Evolutionary conservation across 352 stramenopile species (phyloP), one percentile per base, ranked within the genome.

Genomic region (Globisporangium nunn): DNA sequence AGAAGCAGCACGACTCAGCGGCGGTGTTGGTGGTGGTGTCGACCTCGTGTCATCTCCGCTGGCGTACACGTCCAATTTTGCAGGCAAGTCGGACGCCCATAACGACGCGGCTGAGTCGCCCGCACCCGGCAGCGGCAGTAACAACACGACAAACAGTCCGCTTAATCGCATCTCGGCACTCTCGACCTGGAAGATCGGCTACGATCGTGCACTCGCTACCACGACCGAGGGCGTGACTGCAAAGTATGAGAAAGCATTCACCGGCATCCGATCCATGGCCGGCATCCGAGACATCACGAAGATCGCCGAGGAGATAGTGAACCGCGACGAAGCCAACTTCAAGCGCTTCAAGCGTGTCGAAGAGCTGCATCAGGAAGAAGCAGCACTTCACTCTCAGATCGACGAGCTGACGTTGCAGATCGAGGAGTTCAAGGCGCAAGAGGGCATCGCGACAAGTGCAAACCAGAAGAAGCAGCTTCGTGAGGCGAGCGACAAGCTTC

Each of bases 331-430:
- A 50, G 75, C 77, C 44, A 91, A 91, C 52, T 91, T 91, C 50
- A 83, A 89, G 63, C 80, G 76, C 28, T 91, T 91, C 59, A 84
- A 87, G 59, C 78, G 74, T 37, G 79, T 88, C 11, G 81, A 91
- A 49, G 75, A 79, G 45, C 54, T 91, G 7, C 74, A 85, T 45
- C 68, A 71, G 7, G 81, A 91, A 44, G 72, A 88, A 50, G 74
- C 74, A 0, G 56, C 63, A 11, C 50, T 90, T 10, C 75, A 81
- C 40, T 60, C 59, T 0, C 71, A 90, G 56, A 61, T 85, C 6
- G 77, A 83, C 15, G 52, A 64, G 35, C 73, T 87, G 40, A 70
- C 65, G 0, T 31, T 62, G 3, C 67, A 73, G n/a, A 75, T 87
- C 17, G 76, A 89, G 14, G 62, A 70, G n/a, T 88, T 81, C 57